Evolutionary conservation across 2,329 filamentous ascomycete genomes (phyloP).

Genomic region (Seiridium unicorne): DNA sequence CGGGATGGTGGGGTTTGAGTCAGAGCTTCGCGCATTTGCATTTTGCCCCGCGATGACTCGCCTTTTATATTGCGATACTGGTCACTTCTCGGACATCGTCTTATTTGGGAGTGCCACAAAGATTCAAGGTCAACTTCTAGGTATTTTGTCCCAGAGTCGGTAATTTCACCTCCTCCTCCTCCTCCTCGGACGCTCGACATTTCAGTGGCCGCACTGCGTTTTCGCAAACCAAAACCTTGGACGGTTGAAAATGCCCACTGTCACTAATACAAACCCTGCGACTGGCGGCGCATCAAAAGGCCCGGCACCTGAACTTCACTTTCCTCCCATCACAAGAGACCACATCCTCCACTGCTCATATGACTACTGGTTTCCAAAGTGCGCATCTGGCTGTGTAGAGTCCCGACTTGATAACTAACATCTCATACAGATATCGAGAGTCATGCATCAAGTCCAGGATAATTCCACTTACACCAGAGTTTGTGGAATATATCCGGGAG

Average conservation of each 20-base stretch:
- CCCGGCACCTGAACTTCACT: conserved; percentile 35
- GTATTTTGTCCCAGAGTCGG: neutral
- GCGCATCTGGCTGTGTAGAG: conserved; percentile 20
- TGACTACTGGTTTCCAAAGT: conserved; percentile 84
- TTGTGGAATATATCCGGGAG: conserved; percentile 83
- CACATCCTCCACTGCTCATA: conserved; percentile 96
- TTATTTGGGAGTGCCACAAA: no score
- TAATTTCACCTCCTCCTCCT: neutral
- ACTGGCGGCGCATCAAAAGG: conserved; percentile 16
- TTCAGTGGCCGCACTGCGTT: no score
- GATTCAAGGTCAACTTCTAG: no score
- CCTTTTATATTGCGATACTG: neutral
- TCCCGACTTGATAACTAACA: conserved; percentile 10
- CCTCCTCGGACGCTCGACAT: no score
- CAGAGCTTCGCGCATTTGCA: conserved; percentile 5
- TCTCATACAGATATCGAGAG: conserved; percentile 62
- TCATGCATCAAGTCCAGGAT: conserved; percentile 84
- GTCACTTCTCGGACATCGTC: no score
- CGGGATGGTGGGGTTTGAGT: conserved; percentile 10
- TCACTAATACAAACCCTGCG: conserved; percentile 19
- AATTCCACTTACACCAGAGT: conserved; percentile 71
- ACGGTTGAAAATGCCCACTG: conserved; percentile 20
- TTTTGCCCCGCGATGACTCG: conserved; percentile 13
- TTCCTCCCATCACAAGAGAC: conserved; percentile 78
- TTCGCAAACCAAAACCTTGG: no score